Percentiles rank a stretch among this genome's conserved stretches.
Conservation (phyloP, 257 asterid genomes). For the Gentiana straminea region DNA sequence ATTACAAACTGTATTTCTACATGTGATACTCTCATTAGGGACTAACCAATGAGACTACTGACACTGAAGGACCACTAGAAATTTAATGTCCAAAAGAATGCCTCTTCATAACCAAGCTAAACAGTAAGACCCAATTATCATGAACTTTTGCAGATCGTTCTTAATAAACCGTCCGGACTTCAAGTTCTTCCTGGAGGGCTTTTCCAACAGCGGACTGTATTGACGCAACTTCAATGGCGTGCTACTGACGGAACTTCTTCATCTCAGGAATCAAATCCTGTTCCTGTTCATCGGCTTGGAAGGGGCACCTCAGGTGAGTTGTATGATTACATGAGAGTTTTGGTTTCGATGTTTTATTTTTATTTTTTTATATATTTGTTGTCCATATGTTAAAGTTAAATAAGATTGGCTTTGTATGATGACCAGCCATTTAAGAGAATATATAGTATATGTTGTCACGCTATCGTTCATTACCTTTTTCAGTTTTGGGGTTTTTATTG, state of each 20-base stretch:
- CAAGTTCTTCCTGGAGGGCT: conserved; percentile 97
- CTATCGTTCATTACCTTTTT: too few species aligned
- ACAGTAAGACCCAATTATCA: conserved; percentile 3
- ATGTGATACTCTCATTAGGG: too few species aligned
- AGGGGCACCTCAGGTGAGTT: conserved; percentile 92
- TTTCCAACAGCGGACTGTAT: conserved; percentile 90
- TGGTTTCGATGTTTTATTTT: too few species aligned
- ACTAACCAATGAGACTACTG: not conserved
- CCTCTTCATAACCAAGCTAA: not conserved
- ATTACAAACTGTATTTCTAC: too few species aligned
- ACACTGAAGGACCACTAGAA: not conserved
- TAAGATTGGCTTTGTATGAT: too few species aligned
- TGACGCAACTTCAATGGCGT: conserved; percentile 76
- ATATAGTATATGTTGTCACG: too few species aligned
- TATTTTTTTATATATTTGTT: too few species aligned
- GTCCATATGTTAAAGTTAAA: too few species aligned
- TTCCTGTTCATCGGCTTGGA: conserved; percentile 97
- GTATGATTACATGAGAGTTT: conserved; percentile 7
- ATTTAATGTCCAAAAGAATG: not conserved
- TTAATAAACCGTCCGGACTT: conserved; percentile 82
- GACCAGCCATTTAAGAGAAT: too few species aligned
- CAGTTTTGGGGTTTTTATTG: too few species aligned
- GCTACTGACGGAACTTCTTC: conserved; percentile 23
- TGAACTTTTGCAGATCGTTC: conserved; percentile 53
- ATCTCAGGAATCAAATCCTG: conserved; percentile 47